Percentiles rank a stretch among this genome's conserved stretches.
Conservation (phyloP, 2,329 filamentous ascomycete genomes). For the Trichoderma endophyticum region DNA sequence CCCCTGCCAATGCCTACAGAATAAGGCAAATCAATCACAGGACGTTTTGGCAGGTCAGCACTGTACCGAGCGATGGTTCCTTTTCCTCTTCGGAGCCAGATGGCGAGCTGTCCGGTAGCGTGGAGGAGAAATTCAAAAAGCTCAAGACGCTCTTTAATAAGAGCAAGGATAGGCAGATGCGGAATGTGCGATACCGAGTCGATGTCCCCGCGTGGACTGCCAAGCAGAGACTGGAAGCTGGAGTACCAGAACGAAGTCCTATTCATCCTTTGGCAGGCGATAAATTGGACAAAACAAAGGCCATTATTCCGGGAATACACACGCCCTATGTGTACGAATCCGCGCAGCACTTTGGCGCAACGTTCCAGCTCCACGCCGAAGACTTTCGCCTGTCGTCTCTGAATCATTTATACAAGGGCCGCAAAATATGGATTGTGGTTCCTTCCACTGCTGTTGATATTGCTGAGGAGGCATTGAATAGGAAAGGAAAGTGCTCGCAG, state of each 20-base stretch:
- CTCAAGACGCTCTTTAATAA: conserved; percentile 37
- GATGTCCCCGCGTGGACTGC: conserved; percentile 40
- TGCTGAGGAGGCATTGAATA: conserved; percentile 34
- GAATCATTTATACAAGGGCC: conserved; percentile 39
- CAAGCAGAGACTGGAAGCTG: conserved; percentile 34
- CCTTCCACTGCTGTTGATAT: conserved; percentile 36
- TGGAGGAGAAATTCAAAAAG: conserved; percentile 31
- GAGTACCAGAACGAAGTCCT: conserved; percentile 36
- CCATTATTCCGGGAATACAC: conserved; percentile 40
- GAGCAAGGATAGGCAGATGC: conserved; percentile 36
- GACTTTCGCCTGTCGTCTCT: conserved; percentile 39
- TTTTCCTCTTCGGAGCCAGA: conserved; percentile 30
- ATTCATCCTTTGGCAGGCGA: conserved; percentile 39
- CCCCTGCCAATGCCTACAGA: conserved; percentile 37
- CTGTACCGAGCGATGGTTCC: conserved; percentile 32
- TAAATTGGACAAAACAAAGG: conserved; percentile 36
- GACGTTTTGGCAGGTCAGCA: conserved; percentile 37
- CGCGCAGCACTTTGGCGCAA: conserved; percentile 37
- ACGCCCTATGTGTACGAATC: conserved; percentile 42
- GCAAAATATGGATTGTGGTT: conserved; percentile 41
- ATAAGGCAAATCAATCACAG: conserved; percentile 35
- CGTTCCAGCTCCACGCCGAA: conserved; percentile 41
- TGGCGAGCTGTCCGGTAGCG: conserved; percentile 25
- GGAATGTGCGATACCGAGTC: conserved; percentile 37
- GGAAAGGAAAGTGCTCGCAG: conserved; percentile 36